phyloP scores from a whole-genome alignment of 2,329 filamentous ascomycete genomes.

The Arachnopeziza araneosa region DNA sequence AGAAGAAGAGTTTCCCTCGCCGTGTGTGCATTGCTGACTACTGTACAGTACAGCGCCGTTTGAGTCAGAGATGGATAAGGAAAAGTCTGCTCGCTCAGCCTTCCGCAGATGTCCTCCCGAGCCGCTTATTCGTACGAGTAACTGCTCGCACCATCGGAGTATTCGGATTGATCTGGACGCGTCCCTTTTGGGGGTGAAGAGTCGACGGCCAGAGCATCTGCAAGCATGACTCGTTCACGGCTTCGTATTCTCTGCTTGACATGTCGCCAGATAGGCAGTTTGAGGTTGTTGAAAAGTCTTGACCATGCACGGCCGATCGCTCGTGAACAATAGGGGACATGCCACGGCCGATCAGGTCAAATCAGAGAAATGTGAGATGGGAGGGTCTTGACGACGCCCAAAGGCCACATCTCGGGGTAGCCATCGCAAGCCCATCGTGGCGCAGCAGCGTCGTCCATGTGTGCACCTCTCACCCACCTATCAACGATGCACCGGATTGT shows the following conservation, averaged over 20 bases:
- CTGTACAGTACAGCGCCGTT: no score
- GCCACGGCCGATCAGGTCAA: no score
- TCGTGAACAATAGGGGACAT: no score
- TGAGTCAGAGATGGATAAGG: neutral
- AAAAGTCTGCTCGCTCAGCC: neutral
- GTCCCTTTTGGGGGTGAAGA: no score
- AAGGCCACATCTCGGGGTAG: neutral
- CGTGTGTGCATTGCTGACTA: neutral
- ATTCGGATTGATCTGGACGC: neutral
- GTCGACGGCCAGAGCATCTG: neutral
- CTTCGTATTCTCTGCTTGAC: neutral
- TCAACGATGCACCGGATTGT: neutral
- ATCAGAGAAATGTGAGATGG: no score
- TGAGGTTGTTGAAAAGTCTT: neutral
- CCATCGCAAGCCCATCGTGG: neutral
- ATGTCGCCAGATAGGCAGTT: neutral
- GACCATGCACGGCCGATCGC: no score
- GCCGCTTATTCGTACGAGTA: neutral
- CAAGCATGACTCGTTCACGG: neutral
- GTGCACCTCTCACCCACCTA: neutral
- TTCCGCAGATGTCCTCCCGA: neutral
- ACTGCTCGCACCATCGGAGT: neutral
- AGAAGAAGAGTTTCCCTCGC: neutral
- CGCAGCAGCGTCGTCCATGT: neutral
- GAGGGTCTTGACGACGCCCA: no score